Conservation (phyloP, 352 stramenopile species). For the Phytophthora tentaculata region DNA sequence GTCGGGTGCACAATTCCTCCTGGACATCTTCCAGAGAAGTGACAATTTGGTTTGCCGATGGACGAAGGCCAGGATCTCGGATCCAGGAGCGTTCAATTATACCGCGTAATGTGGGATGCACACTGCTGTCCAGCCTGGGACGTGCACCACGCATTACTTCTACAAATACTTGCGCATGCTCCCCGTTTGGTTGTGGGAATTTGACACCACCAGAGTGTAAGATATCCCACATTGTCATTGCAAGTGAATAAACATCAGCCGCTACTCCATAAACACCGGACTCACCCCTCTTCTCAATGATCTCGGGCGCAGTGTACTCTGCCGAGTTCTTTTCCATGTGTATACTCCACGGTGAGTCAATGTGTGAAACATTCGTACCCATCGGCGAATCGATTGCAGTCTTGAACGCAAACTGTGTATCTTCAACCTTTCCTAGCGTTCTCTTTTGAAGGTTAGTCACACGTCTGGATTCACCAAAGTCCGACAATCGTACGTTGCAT, state of each 20-base stretch:
- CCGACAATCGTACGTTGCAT: slow-evolving; percentile 42
- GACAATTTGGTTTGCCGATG: slow-evolving; percentile 40
- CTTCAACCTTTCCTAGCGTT: slow-evolving; percentile 14
- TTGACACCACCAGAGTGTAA: slow-evolving; percentile 45
- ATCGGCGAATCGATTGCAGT: slow-evolving; percentile 14
- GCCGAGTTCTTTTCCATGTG: slow-evolving; percentile 31
- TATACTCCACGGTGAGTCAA: slow-evolving; percentile 3
- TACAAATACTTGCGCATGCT: slow-evolving; percentile 48
- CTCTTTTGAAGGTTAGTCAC: slow-evolving; percentile 15
- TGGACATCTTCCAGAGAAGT: slow-evolving; percentile 36
- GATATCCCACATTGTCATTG: slow-evolving; percentile 71
- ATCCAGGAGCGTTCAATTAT: slow-evolving; percentile 45
- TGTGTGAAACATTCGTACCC: neutral
- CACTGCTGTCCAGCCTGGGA: slow-evolving; percentile 33
- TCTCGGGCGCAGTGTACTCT: slow-evolving; percentile 69
- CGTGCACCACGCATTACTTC: slow-evolving; percentile 44
- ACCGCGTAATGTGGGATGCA: slow-evolving; percentile 21
- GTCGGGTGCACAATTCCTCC: slow-evolving; percentile 36
- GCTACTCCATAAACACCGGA: slow-evolving; percentile 44
- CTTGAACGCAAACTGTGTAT: neutral
- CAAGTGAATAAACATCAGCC: slow-evolving; percentile 63
- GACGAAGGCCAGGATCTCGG: slow-evolving; percentile 32
- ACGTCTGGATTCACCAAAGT: slow-evolving; percentile 47
- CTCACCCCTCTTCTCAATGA: slow-evolving; percentile 36
- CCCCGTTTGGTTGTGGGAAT: slow-evolving; percentile 38